Conservation (phyloP, 164 flowering plant genomes). For the Liquidambar formosana region DNA sequence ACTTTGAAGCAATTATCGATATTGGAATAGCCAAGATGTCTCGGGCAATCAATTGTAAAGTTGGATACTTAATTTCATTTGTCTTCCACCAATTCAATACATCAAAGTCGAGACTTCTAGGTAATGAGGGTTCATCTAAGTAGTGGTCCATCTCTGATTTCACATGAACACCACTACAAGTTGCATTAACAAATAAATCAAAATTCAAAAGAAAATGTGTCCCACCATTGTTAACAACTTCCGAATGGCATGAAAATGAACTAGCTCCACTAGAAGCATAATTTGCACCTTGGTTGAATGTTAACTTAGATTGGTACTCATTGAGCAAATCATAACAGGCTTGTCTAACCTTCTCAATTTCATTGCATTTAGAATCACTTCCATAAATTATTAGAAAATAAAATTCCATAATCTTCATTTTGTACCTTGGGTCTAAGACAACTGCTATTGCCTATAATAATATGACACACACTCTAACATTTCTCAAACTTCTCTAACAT, state of each 20-base stretch:
- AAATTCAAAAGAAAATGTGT: background rate
- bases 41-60: background rate
- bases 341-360: background rate
- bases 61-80: background rate
- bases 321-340: background rate
- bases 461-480: background rate
- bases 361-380: background rate
- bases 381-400: background rate
- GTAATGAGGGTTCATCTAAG: background rate
- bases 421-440: slow-evolving; percentile 11
- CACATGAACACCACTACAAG: background rate
- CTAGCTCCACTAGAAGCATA: too few relatives aligned
- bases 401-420: background rate
- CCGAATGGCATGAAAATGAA: too few relatives aligned
- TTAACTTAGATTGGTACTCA: background rate
- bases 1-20: background rate
- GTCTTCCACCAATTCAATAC: slow-evolving; percentile 9
- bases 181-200: background rate
- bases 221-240: too few relatives aligned
- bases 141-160: background rate
- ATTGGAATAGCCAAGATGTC: slow-evolving; percentile 10
- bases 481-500: slow-evolving; percentile 1
- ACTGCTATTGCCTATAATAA: background rate
- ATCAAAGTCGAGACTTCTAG: background rate
- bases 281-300: too few relatives aligned